A percentile compares a stretch with the other conserved stretches of the same genome.
These are phyloP conservation scores for Tetrapisispora taiwanensis DNA, from an alignment of 805 yeast species.

Conservation along the genomic window DNA sequence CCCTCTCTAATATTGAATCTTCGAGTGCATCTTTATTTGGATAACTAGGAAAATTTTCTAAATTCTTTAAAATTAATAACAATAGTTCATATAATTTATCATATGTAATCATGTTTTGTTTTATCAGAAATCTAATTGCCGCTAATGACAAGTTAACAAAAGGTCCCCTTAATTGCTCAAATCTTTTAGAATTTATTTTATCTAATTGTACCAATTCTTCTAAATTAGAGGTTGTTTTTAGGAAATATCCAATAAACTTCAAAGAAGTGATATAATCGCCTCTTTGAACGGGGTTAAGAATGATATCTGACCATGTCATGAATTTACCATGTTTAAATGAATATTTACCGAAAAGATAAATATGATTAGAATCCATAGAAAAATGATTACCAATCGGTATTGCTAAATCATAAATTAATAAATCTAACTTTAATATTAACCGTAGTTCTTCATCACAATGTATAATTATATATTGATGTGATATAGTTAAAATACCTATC, in stretches of 20 bases:
- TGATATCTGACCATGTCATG: constrained; percentile 26
- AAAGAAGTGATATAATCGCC: constrained; percentile 25
- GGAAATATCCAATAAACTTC: constrained; percentile 13
- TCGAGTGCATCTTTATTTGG: background rate
- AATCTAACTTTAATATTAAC: constrained; percentile 13
- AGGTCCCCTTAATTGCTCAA: constrained; percentile 21
- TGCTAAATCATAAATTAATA: constrained; percentile 18
- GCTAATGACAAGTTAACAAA: constrained; percentile 24
- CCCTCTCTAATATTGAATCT: constrained; percentile 8
- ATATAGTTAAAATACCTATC: constrained; percentile 18
- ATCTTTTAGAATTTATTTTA: constrained; percentile 8
- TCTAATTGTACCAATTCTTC: constrained; percentile 13
- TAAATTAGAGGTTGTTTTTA: constrained; percentile 11
- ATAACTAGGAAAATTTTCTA: constrained; percentile 3
- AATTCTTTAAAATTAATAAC: constrained; percentile 1
- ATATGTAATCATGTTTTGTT: constrained; percentile 6
- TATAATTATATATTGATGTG: constrained; percentile 20
- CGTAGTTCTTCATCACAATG: constrained; percentile 5
- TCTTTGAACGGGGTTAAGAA: constrained; percentile 20
- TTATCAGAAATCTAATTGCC: constrained; percentile 18
- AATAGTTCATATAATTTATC: constrained; percentile 13
- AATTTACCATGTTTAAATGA: constrained; percentile 21
- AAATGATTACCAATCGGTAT: constrained; percentile 21
- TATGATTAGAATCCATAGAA: constrained; percentile 11
- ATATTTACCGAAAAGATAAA: constrained; percentile 19